A percentile compares a stretch with the other conserved stretches of the same genome.
Conservation (phyloP, 2,329 filamentous ascomycete species). For the Neobulgaria alba region DNA sequence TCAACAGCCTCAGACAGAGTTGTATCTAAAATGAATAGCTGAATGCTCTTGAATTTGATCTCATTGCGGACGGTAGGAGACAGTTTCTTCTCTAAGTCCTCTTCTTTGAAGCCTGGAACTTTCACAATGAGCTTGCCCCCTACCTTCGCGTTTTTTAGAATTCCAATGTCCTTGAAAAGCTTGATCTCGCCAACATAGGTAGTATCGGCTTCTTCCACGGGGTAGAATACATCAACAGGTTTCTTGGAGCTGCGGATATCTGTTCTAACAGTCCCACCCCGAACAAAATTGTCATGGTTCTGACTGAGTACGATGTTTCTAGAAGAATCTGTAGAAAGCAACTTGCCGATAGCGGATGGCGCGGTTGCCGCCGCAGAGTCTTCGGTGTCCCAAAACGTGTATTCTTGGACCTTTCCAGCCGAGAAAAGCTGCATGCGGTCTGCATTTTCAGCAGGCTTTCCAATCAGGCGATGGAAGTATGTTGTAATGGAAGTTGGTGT, state of each 20-base stretch:
- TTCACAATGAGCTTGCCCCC: slow-evolving; percentile 68
- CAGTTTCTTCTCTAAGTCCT: slow-evolving; percentile 83
- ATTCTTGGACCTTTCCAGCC: slow-evolving; percentile 61
- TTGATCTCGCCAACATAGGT: slow-evolving; percentile 71
- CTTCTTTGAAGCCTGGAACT: slow-evolving; percentile 72
- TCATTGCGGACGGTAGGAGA: slow-evolving; percentile 61
- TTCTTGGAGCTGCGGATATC: slow-evolving; percentile 80
- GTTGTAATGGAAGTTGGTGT: slow-evolving; percentile 46
- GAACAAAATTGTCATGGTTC: slow-evolving; percentile 55
- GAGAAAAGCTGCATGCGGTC: slow-evolving; percentile 38
- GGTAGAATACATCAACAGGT: slow-evolving; percentile 76
- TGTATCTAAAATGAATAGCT: slow-evolving; percentile 70
- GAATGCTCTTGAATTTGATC: slow-evolving; percentile 59
- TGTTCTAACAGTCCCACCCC: slow-evolving; percentile 72
- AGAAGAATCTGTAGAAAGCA: slow-evolving; percentile 65
- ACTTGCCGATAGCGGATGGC: slow-evolving; percentile 48
- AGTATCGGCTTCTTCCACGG: slow-evolving; percentile 70
- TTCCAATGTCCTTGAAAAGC: slow-evolving; percentile 68
- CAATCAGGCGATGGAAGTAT: slow-evolving; percentile 41
- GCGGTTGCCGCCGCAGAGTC: slow-evolving; percentile 58
- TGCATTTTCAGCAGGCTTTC: slow-evolving; percentile 31
- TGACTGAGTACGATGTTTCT: slow-evolving; percentile 53
- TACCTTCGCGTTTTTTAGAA: slow-evolving; percentile 60
- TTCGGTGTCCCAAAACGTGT: slow-evolving; percentile 89
- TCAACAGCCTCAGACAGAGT: slow-evolving; percentile 59